These are phyloP conservation scores for Petunia secreta DNA, from an alignment of 257 asterid species.

Conservation along the genomic window DNA sequence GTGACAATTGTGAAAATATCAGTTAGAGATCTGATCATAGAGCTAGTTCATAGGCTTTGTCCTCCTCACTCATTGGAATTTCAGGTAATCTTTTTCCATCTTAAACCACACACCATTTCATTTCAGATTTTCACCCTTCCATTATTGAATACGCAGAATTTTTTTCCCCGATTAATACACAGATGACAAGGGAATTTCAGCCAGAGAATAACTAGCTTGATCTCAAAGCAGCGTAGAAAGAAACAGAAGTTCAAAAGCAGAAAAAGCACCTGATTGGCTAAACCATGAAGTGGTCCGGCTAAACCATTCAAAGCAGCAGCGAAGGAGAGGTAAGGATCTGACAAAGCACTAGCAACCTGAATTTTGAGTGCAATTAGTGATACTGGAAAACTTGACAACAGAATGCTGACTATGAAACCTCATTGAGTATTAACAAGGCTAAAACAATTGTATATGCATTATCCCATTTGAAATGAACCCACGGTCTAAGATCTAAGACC, in stretches of 20 bases:
- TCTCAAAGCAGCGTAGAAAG: not conserved
- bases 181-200: constrained; percentile 6
- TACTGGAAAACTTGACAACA: not conserved
- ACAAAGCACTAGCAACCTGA: constrained; percentile 98
- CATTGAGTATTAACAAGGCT: not conserved
- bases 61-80: not conserved
- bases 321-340: constrained; percentile 98
- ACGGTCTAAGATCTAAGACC: not conserved
- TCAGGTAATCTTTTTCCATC: not conserved
- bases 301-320: constrained; percentile 99
- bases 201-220: constrained; percentile 2
- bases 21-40: constrained; percentile 11
- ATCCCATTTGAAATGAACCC: not conserved
- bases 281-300: constrained; percentile 99
- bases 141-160: not conserved
- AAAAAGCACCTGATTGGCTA: constrained; percentile 92
- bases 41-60: not conserved
- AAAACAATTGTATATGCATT: not conserved
- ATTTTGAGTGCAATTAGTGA: constrained; percentile 26
- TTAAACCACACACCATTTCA: not conserved
- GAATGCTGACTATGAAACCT: constrained; percentile 1
- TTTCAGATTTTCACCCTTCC: constrained; percentile 16
- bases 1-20: not conserved
- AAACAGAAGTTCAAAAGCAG: not conserved
- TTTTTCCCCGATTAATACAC: not conserved